Evolutionary conservation across 345 rosid species (phyloP), one percentile per base, ranked within the genome.

Genomic region (Pugionium dolabratum): DNA sequence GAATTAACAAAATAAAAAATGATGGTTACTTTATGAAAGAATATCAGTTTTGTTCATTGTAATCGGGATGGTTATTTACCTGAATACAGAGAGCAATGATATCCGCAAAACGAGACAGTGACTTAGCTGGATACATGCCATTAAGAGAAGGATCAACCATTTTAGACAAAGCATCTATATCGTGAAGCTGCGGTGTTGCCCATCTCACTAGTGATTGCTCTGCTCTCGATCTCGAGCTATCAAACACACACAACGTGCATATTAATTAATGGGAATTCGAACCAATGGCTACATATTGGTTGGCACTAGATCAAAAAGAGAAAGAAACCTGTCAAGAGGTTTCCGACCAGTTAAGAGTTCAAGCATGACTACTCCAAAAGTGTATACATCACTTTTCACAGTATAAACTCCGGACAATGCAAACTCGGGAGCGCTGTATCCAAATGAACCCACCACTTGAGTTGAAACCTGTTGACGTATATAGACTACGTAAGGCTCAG

Each of bases 61-160:
- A n/a, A 5, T 8, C 0, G 46, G 7, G 62, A 35, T 43, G 32
- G 36, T 59, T 4, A 4, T 60, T 75, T 79, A 95, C 99, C 96
- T 95, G 99, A 79, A 95, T 91, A 70, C 99, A 95, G 0, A 87
- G 89, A 35, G 99, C 96, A 49, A 95, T 91, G 39, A 91, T 91
- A 81, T 95, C 99, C 0, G 99, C 99, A 53, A 95, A 95, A 9
- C 99, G 98, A 4, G 99, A 95, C 36, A 95, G 79, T 45, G 98
- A 95, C 78, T 95, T 95, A 8, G 96, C 99, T 33, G 99, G 98
- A 71, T 91, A 95, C 91, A 95, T 95, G 71, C 98, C 99, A 71
- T 91, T 91, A 36, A 95, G 75, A 37, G 85, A 64, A 61, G 96
- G 90, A 84, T 91, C 99, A 31, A 91, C 99, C 99, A 95, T 95